Evolutionary conservation across 768 basidiomycete genomes (phyloP), one percentile per base, ranked within the genome.

Genomic region (Sutorius australiensis): DNA sequence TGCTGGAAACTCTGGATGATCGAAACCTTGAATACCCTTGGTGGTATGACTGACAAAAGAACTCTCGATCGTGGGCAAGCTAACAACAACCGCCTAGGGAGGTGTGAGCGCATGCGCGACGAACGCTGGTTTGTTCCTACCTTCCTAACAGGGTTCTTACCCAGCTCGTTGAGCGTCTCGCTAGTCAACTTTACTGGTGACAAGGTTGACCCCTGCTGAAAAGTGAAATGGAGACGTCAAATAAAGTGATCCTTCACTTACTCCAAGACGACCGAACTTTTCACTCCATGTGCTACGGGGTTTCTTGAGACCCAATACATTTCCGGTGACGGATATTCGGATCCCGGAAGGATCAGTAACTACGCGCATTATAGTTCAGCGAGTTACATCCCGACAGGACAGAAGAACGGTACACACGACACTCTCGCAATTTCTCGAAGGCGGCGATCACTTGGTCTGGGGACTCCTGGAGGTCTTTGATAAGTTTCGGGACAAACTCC

Each of bases 51-150:
- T 81, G 17, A 83, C 87, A 67, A 84, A 98, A 2, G 91, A 88
- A 62, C 92, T 95, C 72, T 99, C 97, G 56, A 98, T 95, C 5
- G 92, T 93, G 1, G 94, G 87, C 52, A 98, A 79, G 55, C 90
- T 86, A 70, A 95, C 87, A 21, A 98, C 79, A 28, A 92, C 78
- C 27, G 88, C 90, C 89, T 93, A 19, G 13, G 53, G 46, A 30
- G 19, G 33, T 10, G 13, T 60, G n/a, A 61, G 42, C 9, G 41
- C 6, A 41, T 34, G 47, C 3, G 39, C 14, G 16, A n/a, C 3
- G 13, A 46, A n/a, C 36, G 19, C 12, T 8, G 28, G 7, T 33
- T 48, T 41, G 17, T 21, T 48, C 65, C 60, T 55, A 90, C 91
- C 78, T 85, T 87, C 65, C 77, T 83, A 7, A 77, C 67, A 1